Percentiles rank a stretch among this genome's conserved stretches.
phyloP scores from a whole-genome alignment of 2,329 filamentous ascomycete species.

The Fonsecaea erecta region DNA sequence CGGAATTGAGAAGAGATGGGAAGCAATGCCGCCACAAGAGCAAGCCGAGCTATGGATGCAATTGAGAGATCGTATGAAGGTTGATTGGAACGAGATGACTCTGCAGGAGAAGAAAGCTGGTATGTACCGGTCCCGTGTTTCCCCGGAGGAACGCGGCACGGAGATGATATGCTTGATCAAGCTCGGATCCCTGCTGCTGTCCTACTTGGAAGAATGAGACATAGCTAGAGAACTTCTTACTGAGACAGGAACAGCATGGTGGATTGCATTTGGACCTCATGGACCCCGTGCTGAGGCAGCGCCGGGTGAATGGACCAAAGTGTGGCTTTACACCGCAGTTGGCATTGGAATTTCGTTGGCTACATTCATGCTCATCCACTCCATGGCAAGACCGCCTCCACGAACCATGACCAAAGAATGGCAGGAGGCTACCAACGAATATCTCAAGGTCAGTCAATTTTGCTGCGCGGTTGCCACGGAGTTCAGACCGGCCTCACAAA shows the following conservation, averaged over 20 bases:
- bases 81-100: conserved; percentile 93
- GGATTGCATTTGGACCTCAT: conserved; percentile 96
- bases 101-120: conserved; percentile 98
- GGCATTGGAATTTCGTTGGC: conserved; percentile 69
- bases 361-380: conserved; percentile 74
- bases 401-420: conserved; percentile 95
- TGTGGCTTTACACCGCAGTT: conserved; percentile 73
- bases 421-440: conserved; percentile 94
- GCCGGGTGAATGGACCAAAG: conserved; percentile 80
- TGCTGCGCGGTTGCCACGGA: conserved; percentile 42
- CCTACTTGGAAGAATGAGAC: not conserved
- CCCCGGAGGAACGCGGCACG: not conserved
- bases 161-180: not conserved
- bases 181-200: not conserved
- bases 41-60: conserved; percentile 99
- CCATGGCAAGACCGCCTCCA: conserved; percentile 73
- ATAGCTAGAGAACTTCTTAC: conserved; percentile 37
- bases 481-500: not conserved
- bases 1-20: conserved; percentile 99
- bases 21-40: conserved; percentile 95
- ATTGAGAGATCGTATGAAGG: conserved; percentile 97
- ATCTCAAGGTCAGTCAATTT: conserved; percentile 70
- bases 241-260: conserved; percentile 73
- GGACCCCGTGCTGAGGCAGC: conserved; percentile 83
- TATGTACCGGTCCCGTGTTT: conserved; percentile 60